Evolutionary conservation across 805 yeast genomes (phyloP), one percentile per base, ranked within the genome.

Genomic region (Nakazawaea wickerhamii): DNA sequence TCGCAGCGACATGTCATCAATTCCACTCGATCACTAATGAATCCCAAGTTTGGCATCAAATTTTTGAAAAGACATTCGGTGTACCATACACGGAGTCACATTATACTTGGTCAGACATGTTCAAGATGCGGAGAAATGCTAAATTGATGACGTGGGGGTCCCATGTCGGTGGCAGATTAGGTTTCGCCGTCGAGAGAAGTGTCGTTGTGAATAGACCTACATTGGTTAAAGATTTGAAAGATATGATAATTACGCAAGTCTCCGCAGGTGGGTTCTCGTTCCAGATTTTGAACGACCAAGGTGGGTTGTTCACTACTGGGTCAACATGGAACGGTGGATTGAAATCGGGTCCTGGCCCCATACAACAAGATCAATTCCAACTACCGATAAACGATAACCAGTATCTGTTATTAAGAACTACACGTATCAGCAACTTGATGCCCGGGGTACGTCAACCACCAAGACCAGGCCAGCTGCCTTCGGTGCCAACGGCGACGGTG

Each of bases 201-300:
- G 51, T 61, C n/a, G n/a, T n/a, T 5, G 65, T 71, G 2, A 57
- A 55, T 36, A 57, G 54, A 7, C 77, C 79, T 1, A 58, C 66
- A 1, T 50, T 55, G 41, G 59, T 74, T 4, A 49, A 59, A 2
- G 58, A 60, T 2, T 59, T 77, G 34, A 57, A 63, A 4, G 54
- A 61, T 3, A 48, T 55, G 19, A 48, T 61, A 3, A 55, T 74
- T 1, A 53, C 69, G 1, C 81, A 76, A 49, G 62, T 82, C 1
- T 64, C 74, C 19, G 78, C 80, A 7, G 84, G 84, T 23, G 91
- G 91, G 1, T 82, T 70, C 52, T 71, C 80, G 4, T 77, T 80
- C 47, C 77, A 78, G 39, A 61, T 83, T 2, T 60, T 83, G 27
- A 72, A 83, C 0, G 65, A 67, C 22, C 57, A 67, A 1, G 89